phyloP scores from a whole-genome alignment of 2,329 filamentous ascomycete genomes.

The Pseudocercospora fijiensis region DNA sequence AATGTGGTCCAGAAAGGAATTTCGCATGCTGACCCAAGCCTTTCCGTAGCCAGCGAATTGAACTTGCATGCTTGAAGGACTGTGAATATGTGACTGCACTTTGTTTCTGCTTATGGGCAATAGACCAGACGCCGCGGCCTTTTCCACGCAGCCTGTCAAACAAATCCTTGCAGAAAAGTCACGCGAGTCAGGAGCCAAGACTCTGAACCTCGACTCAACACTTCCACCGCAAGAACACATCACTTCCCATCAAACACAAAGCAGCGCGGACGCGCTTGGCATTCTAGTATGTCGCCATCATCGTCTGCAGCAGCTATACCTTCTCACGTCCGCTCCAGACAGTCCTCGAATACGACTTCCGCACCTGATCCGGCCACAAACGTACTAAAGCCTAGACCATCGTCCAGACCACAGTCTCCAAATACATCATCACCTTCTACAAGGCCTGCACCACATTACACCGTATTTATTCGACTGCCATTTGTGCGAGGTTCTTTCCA shows the following conservation, averaged over 20 bases:
- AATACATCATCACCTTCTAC: conserved; percentile 7
- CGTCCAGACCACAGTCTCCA: conserved; percentile 23
- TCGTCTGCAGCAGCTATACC: conserved; percentile 24
- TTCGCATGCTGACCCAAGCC: conserved; percentile 19
- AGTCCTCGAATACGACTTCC: conserved; percentile 26
- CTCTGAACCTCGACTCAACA: background rate
- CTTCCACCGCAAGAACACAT: conserved; percentile 8
- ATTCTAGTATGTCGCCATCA: conserved; percentile 29
- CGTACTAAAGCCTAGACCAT: conserved; percentile 4
- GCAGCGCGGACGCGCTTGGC: background rate
- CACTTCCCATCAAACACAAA: conserved; percentile 11
- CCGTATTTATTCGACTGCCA: conserved; percentile 84
- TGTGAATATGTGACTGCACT: background rate
- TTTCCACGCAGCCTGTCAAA: background rate
- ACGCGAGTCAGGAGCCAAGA: conserved; percentile 5
- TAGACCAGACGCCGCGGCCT: background rate
- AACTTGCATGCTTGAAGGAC: conserved; percentile 28
- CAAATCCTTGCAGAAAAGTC: conserved; percentile 4
- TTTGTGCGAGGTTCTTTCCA: conserved; percentile 84
- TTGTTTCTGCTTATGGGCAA: background rate
- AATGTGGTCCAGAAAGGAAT: conserved; percentile 13
- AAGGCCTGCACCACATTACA: conserved; percentile 49
- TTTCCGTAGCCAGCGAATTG: conserved; percentile 31
- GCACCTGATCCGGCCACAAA: conserved; percentile 14
- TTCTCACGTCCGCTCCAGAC: conserved; percentile 24